Percentiles rank a stretch among this genome's conserved stretches.
Evolutionary conservation across 2,329 filamentous ascomycete species (phyloP).

Genomic region (Calonectria pseudoreteaudii): DNA sequence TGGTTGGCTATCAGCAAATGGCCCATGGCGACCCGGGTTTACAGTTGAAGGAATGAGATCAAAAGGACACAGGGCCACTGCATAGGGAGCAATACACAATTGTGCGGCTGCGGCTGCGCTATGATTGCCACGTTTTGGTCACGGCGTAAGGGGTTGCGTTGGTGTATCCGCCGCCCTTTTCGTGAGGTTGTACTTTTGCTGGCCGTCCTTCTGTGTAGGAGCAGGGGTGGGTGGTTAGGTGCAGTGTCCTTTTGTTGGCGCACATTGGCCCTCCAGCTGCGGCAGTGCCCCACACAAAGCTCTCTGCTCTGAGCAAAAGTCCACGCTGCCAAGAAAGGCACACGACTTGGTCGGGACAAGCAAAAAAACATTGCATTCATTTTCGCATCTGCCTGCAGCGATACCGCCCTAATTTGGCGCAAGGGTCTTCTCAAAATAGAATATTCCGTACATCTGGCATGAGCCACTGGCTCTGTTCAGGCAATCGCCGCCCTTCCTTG

Average conservation of each 20-base stretch:
- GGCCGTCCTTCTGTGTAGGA: neutral
- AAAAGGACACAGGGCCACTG: neutral
- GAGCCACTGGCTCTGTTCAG: neutral
- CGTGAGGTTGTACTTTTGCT: neutral
- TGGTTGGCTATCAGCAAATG: neutral
- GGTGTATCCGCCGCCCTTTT: neutral
- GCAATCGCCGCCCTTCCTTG: neutral
- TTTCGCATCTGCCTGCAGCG: neutral
- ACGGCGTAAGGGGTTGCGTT: neutral
- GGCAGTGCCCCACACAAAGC: neutral
- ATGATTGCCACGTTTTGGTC: neutral
- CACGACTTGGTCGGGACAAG: neutral
- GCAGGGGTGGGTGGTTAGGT: neutral
- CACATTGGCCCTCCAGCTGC: neutral
- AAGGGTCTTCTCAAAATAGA: neutral
- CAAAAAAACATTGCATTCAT: neutral
- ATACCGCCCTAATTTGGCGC: neutral
- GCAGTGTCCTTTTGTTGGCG: neutral
- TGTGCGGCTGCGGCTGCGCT: neutral
- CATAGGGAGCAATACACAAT: neutral
- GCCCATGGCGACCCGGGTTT: neutral
- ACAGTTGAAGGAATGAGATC: neutral
- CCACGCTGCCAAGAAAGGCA: neutral
- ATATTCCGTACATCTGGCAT: neutral
- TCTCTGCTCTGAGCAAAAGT: neutral